Percentiles rank a stretch among this genome's conserved stretches.
phyloP scores from a whole-genome alignment of 176 grass and related monocot species.

The Triticum monococcum region DNA sequence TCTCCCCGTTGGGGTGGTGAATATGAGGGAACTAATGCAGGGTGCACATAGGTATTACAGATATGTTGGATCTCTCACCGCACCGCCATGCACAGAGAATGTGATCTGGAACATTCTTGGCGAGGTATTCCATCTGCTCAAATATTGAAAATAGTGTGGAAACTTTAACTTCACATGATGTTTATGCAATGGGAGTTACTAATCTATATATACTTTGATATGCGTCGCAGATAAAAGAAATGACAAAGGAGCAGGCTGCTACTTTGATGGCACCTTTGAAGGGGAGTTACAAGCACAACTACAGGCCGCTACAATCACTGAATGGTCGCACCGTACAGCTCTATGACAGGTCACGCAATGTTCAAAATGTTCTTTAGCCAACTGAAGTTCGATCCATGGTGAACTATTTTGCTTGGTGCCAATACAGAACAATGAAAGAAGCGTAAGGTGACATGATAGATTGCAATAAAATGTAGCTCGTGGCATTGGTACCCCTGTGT shows the following conservation, averaged over 20 bases:
- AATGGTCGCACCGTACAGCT: slow-evolving; percentile 58
- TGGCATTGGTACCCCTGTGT: too few species aligned
- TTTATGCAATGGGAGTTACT: slow-evolving; percentile 1
- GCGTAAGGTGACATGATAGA: neutral
- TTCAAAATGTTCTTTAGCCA: neutral
- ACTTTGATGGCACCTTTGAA: slow-evolving; percentile 58
- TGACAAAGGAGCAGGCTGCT: slow-evolving; percentile 61
- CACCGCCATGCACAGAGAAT: slow-evolving; percentile 88
- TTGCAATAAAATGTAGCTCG: neutral
- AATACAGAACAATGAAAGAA: neutral
- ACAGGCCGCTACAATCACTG: slow-evolving; percentile 49
- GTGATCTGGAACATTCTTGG: slow-evolving; percentile 76
- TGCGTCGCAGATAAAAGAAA: slow-evolving; percentile 54
- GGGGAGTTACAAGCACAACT: slow-evolving; percentile 49
- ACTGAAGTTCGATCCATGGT: neutral
- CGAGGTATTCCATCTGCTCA: slow-evolving; percentile 34
- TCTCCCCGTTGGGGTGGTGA: slow-evolving; percentile 43
- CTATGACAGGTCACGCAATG: slow-evolving; percentile 29
- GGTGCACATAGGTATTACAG: slow-evolving; percentile 51
- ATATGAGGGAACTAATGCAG: slow-evolving; percentile 36
- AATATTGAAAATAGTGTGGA: neutral
- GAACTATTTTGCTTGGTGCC: neutral
- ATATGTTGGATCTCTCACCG: slow-evolving; percentile 66
- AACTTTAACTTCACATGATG: neutral
- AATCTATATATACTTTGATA: neutral